phyloP scores from a whole-genome alignment of 257 asterid species.

The Ballota nigra region DNA sequence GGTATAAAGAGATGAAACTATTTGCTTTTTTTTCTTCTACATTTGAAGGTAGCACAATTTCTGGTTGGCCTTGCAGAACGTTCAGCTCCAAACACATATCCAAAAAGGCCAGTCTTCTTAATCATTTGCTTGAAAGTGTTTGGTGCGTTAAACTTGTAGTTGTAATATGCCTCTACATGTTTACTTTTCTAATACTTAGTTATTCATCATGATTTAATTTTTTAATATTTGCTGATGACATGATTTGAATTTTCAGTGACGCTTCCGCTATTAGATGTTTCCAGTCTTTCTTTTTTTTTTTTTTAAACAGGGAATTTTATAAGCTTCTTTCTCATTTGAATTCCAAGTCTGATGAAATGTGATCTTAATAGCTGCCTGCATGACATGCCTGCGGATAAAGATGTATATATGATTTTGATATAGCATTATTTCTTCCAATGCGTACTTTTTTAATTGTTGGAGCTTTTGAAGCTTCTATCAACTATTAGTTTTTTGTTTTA shows the following conservation, averaged over 20 bases:
- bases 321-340: background rate
- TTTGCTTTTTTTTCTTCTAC: background rate
- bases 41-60: conserved; percentile 81
- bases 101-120: conserved; percentile 60
- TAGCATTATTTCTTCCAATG: background rate
- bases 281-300: conserved; percentile 2
- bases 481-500: no score
- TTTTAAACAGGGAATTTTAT: background rate
- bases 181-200: background rate
- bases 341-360: background rate
- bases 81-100: conserved; percentile 67
- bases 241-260: background rate
- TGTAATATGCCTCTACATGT: conserved; percentile 7
- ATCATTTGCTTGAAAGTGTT: conserved; percentile 14
- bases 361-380: background rate
- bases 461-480: background rate
- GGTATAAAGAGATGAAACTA: conserved; percentile 33
- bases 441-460: background rate
- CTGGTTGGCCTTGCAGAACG: conserved; percentile 92
- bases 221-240: background rate
- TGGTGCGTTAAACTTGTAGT: background rate
- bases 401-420: background rate
- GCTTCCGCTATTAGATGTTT: background rate
- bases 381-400: background rate
- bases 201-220: conserved; percentile 1